Conservation (phyloP, 495 filamentous ascomycete species). For the Bacidia rubella region DNA sequence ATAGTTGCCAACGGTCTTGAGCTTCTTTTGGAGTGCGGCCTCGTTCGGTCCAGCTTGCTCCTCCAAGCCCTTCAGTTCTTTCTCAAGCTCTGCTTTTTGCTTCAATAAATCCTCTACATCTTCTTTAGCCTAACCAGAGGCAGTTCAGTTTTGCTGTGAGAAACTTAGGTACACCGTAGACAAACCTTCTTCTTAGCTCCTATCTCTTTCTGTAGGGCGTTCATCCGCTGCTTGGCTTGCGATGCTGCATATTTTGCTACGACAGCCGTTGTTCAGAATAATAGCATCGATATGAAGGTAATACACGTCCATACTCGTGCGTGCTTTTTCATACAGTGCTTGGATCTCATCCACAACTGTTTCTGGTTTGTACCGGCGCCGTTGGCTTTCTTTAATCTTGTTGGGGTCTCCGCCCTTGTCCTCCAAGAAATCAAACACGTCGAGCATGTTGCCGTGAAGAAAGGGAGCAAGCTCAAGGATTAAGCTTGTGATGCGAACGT, state of each 20-base stretch:
- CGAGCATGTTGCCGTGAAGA: conserved; percentile 50
- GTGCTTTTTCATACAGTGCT: conserved; percentile 72
- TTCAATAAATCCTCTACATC: conserved; percentile 59
- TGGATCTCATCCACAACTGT: conserved; percentile 85
- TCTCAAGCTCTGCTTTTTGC: conserved; percentile 62
- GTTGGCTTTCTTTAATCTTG: conserved; percentile 78
- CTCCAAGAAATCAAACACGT: conserved; percentile 66
- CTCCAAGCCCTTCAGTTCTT: conserved; percentile 65
- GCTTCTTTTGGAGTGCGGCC: conserved; percentile 52
- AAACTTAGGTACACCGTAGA: background rate
- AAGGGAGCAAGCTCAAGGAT: no score
- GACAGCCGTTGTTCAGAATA: background rate
- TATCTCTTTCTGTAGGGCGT: conserved; percentile 78
- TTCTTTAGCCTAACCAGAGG: conserved; percentile 59
- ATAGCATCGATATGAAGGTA: background rate
- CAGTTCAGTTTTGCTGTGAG: background rate
- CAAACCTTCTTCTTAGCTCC: conserved; percentile 78
- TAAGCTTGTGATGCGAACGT: no score
- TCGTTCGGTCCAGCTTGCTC: conserved; percentile 64
- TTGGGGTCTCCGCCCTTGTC: conserved; percentile 83
- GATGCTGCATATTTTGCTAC: conserved; percentile 66
- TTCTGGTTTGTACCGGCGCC: conserved; percentile 62
- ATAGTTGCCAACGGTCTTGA: conserved; percentile 80
- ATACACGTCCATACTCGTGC: conserved; percentile 41
- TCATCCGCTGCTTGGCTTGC: conserved; percentile 70